A percentile compares a stretch with the other conserved stretches of the same genome.
Conservation (phyloP, 306 rosid genomes). For the Gastrolobium villosum region DNA sequence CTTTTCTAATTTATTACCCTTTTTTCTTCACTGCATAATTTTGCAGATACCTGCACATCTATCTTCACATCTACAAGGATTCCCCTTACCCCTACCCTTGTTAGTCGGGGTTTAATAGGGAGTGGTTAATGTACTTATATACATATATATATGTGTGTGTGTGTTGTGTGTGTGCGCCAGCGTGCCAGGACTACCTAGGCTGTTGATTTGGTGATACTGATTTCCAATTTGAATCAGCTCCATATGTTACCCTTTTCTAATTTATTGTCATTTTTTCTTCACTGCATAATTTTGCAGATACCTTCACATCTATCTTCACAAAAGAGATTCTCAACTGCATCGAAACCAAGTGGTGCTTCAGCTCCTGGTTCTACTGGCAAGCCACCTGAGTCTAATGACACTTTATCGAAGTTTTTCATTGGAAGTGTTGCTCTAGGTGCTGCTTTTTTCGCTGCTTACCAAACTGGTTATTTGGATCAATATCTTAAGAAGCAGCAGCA, state of each 20-base stretch:
- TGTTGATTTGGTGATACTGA: conserved; percentile 23
- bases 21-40: conserved; percentile 39
- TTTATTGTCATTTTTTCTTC: conserved; percentile 27
- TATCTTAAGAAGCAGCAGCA: conserved; percentile 61
- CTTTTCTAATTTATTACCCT: conserved; percentile 34
- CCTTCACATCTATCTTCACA: conserved; percentile 60
- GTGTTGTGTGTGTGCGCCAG: no score
- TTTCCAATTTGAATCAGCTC: conserved; percentile 19
- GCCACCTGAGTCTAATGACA: conserved; percentile 60
- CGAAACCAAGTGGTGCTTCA: conserved; percentile 53
- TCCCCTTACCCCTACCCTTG: no score
- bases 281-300: conserved; percentile 54
- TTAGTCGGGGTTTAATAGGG: no score
- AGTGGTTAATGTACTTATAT: no score
- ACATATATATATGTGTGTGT: no score
- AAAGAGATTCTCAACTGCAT: conserved; percentile 68
- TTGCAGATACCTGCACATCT: conserved; percentile 62
- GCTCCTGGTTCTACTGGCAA: conserved; percentile 59
- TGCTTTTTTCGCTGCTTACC: conserved; percentile 75
- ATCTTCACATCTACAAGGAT: conserved; percentile 39
- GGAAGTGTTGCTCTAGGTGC: conserved; percentile 79
- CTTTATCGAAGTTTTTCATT: conserved; percentile 60
- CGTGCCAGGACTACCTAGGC: conserved; percentile 26
- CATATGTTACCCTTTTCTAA: conserved; percentile 32
- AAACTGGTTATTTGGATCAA: conserved; percentile 72